Evolutionary conservation across 1,139 yeast species (phyloP), one percentile per base, ranked within the genome.

Genomic region (Yamadazyma songkhlaensis): DNA sequence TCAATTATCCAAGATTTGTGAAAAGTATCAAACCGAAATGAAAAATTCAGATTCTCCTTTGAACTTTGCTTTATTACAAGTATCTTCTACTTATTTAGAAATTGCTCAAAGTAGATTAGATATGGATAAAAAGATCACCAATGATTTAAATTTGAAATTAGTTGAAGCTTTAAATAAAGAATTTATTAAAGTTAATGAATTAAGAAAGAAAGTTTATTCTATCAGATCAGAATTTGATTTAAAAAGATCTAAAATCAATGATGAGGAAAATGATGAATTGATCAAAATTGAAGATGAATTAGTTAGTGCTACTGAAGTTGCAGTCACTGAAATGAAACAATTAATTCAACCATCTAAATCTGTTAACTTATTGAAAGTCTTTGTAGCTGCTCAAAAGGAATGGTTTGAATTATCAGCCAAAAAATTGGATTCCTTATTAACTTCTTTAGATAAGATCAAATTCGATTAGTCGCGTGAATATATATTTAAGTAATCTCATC

Each of bases 251-350:
- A 63, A 60, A 41, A 52, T 56, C 31, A 51, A 51, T 31, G 57
- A 61, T 34, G 67, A 62, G 38, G 70, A 76, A 47, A 67, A 69
- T 48, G 75, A 72, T 45, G 79, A 76, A 39, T 63, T 84, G 47
- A 88, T 84, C 47, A 64, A 72, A 32, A 72, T 76, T 47, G 95
- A 85, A 60, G 95, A 85, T 54, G 90, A 82, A 45, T 74, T 84
- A 49, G 92, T 84, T 24, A 75, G 81, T 51, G 85, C 87, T 20
- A 84, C 89, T 7, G 83, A 83, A 42, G 67, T 72, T 24, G 92
- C 92, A 1, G 92, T 83, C n/a, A 74, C 77, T 49, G 79, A 79
- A 40, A 84, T 85, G 92, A 80, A 82, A 59, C 77, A 72, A 45
- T 66, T 84, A 42, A 77, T 85, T 50, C 78, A 74, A 45, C 88